Conservation (phyloP, 345 rosid genomes). For the Rubroshorea leprosula region DNA sequence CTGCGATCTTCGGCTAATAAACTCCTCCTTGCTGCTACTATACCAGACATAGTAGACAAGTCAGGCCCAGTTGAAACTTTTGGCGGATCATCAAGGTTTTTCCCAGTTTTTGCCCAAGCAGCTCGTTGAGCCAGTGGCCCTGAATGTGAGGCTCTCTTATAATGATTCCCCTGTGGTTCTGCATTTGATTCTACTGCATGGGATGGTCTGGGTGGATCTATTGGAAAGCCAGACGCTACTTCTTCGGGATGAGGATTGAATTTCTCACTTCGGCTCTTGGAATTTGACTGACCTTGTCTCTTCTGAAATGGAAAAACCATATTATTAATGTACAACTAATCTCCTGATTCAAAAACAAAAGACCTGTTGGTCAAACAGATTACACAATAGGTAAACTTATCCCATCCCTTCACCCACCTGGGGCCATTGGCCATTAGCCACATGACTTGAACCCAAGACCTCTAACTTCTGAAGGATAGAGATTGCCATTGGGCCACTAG, state of each 20-base stretch:
- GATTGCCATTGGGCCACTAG: no score
- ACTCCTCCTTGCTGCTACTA: constrained; percentile 49
- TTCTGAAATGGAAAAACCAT: constrained; percentile 42
- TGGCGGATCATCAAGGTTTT: constrained; percentile 58
- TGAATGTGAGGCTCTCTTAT: constrained; percentile 84
- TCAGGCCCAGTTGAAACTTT: constrained; percentile 55
- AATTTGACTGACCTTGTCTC: constrained; percentile 64
- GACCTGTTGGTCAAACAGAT: no score
- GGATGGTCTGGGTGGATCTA: constrained; percentile 91
- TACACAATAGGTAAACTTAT: no score
- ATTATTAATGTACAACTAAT: not conserved
- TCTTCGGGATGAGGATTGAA: constrained; percentile 97
- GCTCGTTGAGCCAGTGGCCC: constrained; percentile 84
- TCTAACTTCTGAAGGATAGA: no score
- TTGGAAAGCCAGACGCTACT: constrained; percentile 97
- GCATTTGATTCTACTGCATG: constrained; percentile 59
- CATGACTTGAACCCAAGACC: no score
- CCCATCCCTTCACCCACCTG: no score
- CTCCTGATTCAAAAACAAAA: no score
- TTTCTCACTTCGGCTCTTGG: constrained; percentile 94
- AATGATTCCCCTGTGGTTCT: constrained; percentile 57
- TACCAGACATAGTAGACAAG: constrained; percentile 46
- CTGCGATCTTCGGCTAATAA: constrained; percentile 49
- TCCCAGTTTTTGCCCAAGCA: constrained; percentile 67
- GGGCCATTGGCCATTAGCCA: no score